These are phyloP conservation scores for Magnusiomyces fungicola DNA, from an alignment of 1,139 yeast genomes.

Conservation along the genomic window DNA sequence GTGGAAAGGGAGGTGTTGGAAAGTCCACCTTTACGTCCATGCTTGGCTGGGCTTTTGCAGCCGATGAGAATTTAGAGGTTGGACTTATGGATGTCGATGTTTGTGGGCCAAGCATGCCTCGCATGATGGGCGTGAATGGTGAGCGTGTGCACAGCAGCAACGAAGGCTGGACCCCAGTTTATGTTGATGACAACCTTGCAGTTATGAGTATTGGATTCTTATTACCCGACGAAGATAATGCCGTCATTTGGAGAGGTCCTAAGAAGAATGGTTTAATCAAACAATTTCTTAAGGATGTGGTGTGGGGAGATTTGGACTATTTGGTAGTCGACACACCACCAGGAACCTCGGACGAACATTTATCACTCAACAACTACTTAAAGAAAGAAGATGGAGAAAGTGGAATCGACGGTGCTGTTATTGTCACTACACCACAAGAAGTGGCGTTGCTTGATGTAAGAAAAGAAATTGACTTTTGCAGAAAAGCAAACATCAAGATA, in stretches of 20 bases:
- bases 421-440: conserved; percentile 97
- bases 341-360: conserved; percentile 96
- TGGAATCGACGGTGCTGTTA: conserved; percentile 91
- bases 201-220: conserved; percentile 93
- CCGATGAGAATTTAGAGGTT: conserved; percentile 76
- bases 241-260: conserved; percentile 95
- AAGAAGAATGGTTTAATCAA: conserved; percentile 91
- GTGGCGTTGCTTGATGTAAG: conserved; percentile 92
- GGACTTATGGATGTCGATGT: conserved; percentile 97
- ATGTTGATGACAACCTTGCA: conserved; percentile 89
- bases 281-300: conserved; percentile 89
- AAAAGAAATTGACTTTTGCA: conserved; percentile 91
- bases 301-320: conserved; percentile 92
- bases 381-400: conserved; percentile 46
- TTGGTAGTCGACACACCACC: conserved; percentile 96
- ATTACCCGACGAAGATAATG: conserved; percentile 90
- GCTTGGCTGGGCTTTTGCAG: conserved; percentile 93
- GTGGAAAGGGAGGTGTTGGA: conserved; percentile 99
- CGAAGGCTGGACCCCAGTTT: conserved; percentile 95
- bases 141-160: conserved; percentile 84
- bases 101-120: conserved; percentile 95
- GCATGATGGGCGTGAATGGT: conserved; percentile 87
- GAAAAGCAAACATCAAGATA: conserved; percentile 77
- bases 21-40: conserved; percentile 92
- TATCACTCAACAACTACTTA: conserved; percentile 80